Percentiles rank a stretch among this genome's conserved stretches.
phyloP scores from a whole-genome alignment of 768 basidiomycete species.

The Leccinum incarnatum region DNA sequence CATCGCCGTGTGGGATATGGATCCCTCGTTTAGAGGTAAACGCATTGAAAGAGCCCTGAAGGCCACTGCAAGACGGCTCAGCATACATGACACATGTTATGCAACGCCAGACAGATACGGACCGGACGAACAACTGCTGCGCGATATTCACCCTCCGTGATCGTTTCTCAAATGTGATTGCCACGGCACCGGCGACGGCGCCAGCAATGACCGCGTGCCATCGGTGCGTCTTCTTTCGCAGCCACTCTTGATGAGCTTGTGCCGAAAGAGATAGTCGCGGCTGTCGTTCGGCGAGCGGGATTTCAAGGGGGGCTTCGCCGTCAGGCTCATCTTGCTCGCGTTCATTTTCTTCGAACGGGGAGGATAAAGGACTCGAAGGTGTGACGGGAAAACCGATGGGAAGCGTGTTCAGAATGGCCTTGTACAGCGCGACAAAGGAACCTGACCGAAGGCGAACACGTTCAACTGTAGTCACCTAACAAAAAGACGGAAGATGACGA shows the following conservation, averaged over 20 bases:
- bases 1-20: conserved; percentile 76
- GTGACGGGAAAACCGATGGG: conserved; percentile 63
- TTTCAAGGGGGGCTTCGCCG: conserved; percentile 10
- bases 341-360: conserved; percentile 34
- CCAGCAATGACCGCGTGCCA: conserved; percentile 86
- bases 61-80: conserved; percentile 51
- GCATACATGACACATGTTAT: background rate
- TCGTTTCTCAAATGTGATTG: conserved; percentile 75
- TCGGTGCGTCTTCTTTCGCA: conserved; percentile 61
- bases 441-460: conserved; percentile 42
- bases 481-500: too few relatives aligned
- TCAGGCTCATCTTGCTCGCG: conserved; percentile 22
- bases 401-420: conserved; percentile 72
- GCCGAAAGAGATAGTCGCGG: conserved; percentile 61
- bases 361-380: conserved; percentile 15
- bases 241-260: conserved; percentile 59
- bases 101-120: background rate
- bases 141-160: conserved; percentile 65
- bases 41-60: conserved; percentile 87
- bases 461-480: too few relatives aligned
- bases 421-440: conserved; percentile 76
- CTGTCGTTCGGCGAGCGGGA: conserved; percentile 31
- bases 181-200: conserved; percentile 65
- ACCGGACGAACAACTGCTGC: conserved; percentile 88
- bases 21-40: conserved; percentile 67